Evolutionary conservation across 441 rosid genomes (phyloP).

Genomic region (Rhodomyrtus psidioides): DNA sequence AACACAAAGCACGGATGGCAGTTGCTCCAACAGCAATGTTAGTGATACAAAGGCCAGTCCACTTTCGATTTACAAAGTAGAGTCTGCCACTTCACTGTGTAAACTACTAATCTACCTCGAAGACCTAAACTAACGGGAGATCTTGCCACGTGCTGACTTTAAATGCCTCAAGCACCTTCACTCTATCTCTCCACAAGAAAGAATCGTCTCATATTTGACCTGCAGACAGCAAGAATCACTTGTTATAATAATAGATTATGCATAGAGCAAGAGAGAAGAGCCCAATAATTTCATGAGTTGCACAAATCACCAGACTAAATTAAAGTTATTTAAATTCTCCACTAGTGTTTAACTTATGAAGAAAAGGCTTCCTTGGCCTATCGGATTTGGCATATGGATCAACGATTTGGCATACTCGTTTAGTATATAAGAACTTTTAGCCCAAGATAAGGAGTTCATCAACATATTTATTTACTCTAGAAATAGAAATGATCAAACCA

Average conservation of each 20-base stretch:
- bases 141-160: neutral
- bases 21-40: neutral
- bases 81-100: neutral
- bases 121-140: neutral
- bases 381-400: neutral
- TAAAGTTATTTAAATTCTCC: neutral
- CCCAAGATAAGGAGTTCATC: neutral
- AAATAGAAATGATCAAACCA: neutral
- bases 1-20: neutral
- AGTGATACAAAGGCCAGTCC: neutral
- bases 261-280: neutral
- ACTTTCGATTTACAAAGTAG: neutral
- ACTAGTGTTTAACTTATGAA: neutral
- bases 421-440: neutral
- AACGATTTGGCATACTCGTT: neutral
- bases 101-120: neutral
- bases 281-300: neutral
- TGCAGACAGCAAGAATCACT: neutral
- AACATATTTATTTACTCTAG: neutral
- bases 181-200: neutral
- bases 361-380: neutral
- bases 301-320: neutral
- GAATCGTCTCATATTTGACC: neutral
- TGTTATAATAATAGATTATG: neutral
- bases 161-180: neutral